Conservation (phyloP, 495 filamentous ascomycete species). For the Hyaloscypha finlandica region DNA sequence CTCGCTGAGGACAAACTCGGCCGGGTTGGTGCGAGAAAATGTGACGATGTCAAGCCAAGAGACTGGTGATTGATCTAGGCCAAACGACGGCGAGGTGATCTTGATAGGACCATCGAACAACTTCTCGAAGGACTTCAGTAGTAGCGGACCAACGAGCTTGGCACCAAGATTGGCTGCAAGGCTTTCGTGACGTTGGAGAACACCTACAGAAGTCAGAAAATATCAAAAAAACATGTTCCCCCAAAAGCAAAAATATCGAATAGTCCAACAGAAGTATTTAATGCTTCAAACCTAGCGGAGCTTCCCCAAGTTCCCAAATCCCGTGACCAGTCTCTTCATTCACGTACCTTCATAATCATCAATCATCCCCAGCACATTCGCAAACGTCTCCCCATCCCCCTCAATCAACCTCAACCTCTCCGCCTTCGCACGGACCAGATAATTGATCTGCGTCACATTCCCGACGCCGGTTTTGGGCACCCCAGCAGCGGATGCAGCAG, state of each 20-base stretch:
- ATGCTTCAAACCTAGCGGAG: background rate
- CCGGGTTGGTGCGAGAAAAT: constrained; percentile 77
- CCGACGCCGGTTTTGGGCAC: constrained; percentile 27
- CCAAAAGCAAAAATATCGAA: background rate
- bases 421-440: constrained; percentile 52
- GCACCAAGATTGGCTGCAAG: constrained; percentile 84
- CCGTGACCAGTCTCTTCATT: constrained; percentile 4
- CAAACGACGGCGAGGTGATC: constrained; percentile 52
- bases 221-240: background rate
- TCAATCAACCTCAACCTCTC: constrained; percentile 47
- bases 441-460: constrained; percentile 74
- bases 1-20: constrained; percentile 75
- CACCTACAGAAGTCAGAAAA: constrained; percentile 43
- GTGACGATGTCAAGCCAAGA: constrained; percentile 85
- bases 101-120: constrained; percentile 80
- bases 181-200: constrained; percentile 81
- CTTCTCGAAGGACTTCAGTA: constrained; percentile 83
- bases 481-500: constrained; percentile 3
- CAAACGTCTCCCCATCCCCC: constrained; percentile 45
- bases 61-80: constrained; percentile 59
- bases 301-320: background rate
- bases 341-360: constrained; percentile 68
- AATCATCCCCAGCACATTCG: constrained; percentile 61
- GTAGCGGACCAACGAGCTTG: constrained; percentile 76
- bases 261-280: background rate